A percentile compares a stretch with the other conserved stretches of the same genome.
These are phyloP conservation scores for Rhizophagus sp. DNA, from an alignment of 192 early-diverging fungal genomes.

Conservation along the genomic window DNA sequence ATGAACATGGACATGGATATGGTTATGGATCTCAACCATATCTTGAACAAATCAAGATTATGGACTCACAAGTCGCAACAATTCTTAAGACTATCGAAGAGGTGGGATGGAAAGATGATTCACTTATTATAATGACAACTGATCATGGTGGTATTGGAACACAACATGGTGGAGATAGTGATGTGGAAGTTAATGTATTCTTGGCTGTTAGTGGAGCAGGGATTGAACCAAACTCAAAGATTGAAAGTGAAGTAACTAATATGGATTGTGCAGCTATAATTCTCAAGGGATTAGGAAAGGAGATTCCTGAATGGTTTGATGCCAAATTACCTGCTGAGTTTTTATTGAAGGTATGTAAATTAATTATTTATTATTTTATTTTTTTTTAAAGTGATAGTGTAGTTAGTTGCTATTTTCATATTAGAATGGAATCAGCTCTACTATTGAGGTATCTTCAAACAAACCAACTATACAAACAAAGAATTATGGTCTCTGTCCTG, in stretches of 20 bases:
- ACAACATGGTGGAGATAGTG: slow-evolving; percentile 14
- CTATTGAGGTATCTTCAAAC: no score
- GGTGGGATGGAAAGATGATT: slow-evolving; percentile 9
- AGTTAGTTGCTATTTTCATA: no score
- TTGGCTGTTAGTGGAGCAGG: slow-evolving; percentile 6
- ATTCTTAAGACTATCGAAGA: slow-evolving; percentile 16
- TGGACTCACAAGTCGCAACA: slow-evolving; percentile 7
- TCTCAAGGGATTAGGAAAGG: slow-evolving; percentile 9
- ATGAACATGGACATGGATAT: slow-evolving; percentile 8
- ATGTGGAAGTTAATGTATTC: slow-evolving; percentile 17
- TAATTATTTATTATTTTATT: no score
- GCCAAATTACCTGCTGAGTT: slow-evolving; percentile 12
- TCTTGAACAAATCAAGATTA: slow-evolving; percentile 19
- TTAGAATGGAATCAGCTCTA: no score
- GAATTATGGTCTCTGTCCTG: slow-evolving; percentile 1
- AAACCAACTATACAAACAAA: no score
- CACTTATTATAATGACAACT: slow-evolving; percentile 25
- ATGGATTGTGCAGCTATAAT: slow-evolving; percentile 27
- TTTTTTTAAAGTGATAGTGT: no score
- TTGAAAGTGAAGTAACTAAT: slow-evolving; percentile 13
- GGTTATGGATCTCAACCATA: slow-evolving; percentile 12
- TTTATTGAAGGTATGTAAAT: background rate
- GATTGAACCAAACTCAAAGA: slow-evolving; percentile 10
- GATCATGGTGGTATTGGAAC: slow-evolving; percentile 23
- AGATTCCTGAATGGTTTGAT: slow-evolving; percentile 28